Evolutionary conservation across 148 eudicot species (phyloP).

Genomic region (Rhododendron henanense): DNA sequence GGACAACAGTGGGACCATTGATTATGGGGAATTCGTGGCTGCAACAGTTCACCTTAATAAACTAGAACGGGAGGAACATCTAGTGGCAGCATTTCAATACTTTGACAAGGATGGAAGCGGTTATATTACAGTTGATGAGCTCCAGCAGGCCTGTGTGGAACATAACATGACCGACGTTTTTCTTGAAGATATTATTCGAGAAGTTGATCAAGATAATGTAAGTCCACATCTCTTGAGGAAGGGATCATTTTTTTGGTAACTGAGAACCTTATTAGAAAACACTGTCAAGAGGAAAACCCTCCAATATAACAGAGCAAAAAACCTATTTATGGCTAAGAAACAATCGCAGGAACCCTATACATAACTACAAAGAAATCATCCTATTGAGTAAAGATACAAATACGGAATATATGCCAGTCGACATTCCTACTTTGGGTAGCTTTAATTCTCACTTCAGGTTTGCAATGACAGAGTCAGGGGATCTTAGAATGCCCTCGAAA

Average conservation of each 20-base stretch:
- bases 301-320: not conserved
- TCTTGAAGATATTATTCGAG: slow-evolving; percentile 70
- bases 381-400: not conserved
- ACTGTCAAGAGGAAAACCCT: not conserved
- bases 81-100: slow-evolving; percentile 73
- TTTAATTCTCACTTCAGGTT: not conserved
- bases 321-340: not conserved
- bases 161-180: slow-evolving; percentile 59
- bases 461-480: not conserved
- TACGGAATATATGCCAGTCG: not conserved
- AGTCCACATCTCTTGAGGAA: slow-evolving; percentile 11
- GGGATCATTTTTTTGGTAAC: not conserved
- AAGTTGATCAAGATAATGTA: slow-evolving; percentile 86
- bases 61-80: slow-evolving; percentile 82
- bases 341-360: not conserved
- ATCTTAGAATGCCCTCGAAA: not conserved
- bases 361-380: not conserved
- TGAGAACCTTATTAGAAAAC: not conserved
- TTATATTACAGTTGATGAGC: slow-evolving; percentile 81
- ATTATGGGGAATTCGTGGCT: slow-evolving; percentile 85
- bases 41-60: slow-evolving; percentile 82
- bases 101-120: slow-evolving; percentile 95
- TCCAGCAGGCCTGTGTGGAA: slow-evolving; percentile 74
- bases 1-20: slow-evolving; percentile 81
- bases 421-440: slow-evolving; percentile 2